A percentile compares a stretch with the other conserved stretches of the same genome.
These are phyloP conservation scores for Phialocephala subalpina DNA, from an alignment of 2,329 filamentous ascomycete genomes.

Conservation along the genomic window DNA sequence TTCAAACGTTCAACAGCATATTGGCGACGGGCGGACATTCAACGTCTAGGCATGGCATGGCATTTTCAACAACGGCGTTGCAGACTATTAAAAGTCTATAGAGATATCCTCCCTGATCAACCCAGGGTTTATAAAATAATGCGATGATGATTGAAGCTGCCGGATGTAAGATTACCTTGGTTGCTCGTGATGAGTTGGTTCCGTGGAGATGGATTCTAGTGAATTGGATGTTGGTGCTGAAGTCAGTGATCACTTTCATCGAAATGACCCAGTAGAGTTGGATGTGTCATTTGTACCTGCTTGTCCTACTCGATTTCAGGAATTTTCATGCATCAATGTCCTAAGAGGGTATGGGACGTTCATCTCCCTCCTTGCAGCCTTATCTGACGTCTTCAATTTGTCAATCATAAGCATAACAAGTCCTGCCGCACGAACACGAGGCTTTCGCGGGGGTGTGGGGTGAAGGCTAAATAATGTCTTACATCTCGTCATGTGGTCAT, in stretches of 20 bases:
- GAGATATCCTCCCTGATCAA: slow-evolving; percentile 36
- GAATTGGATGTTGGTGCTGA: not conserved
- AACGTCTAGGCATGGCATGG: slow-evolving; percentile 31
- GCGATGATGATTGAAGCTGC: not conserved
- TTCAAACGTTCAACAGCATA: slow-evolving; percentile 36
- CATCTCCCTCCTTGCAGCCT: not conserved
- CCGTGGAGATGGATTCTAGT: not conserved
- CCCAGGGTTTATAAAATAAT: slow-evolving; percentile 23
- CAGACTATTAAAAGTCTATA: slow-evolving; percentile 23
- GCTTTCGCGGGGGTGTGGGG: not conserved
- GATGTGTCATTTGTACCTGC: not conserved
- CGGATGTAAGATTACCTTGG: too few relatives aligned
- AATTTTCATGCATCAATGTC: not conserved
- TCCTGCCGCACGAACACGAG: not conserved
- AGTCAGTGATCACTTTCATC: not conserved
- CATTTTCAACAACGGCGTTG: slow-evolving; percentile 41
- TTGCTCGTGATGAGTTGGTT: not conserved
- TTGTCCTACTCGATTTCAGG: not conserved
- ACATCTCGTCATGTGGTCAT: slow-evolving; percentile 1
- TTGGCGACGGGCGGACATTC: slow-evolving; percentile 32
- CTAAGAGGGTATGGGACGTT: not conserved
- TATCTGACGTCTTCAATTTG: not conserved
- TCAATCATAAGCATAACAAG: not conserved
- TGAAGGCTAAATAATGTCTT: not conserved
- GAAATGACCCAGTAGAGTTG: not conserved